A percentile compares a stretch with the other conserved stretches of the same genome.
phyloP scores from a whole-genome alignment of 139 green algal species.

The Volvox reticuliferus region DNA sequence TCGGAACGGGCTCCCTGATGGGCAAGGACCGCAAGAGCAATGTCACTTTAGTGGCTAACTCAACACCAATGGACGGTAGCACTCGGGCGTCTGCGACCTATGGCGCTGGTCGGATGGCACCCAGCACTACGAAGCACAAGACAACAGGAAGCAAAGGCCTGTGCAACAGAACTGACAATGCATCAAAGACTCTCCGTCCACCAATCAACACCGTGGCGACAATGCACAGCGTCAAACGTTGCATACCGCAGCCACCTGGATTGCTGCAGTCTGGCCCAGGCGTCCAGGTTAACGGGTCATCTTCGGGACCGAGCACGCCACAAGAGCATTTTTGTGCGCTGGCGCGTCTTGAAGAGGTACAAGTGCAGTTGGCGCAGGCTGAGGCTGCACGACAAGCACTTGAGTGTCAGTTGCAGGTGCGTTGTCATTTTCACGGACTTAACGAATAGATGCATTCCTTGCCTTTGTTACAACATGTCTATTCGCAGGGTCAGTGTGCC shows the following conservation, averaged over 20 bases:
- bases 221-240: too few relatives aligned
- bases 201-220: background rate
- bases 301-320: conserved; percentile 13
- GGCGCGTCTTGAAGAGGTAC: conserved; percentile 23
- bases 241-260: background rate
- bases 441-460: too few relatives aligned
- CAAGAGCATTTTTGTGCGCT: conserved; percentile 1
- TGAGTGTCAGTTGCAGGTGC: conserved; percentile 25
- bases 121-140: background rate
- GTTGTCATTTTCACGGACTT: background rate
- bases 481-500: too few relatives aligned
- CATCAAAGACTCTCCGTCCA: background rate
- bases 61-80: background rate
- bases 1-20: background rate
- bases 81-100: background rate
- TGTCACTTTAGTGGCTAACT: background rate
- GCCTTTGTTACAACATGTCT: too few relatives aligned
- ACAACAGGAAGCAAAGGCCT: background rate
- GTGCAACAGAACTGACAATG: background rate
- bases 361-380: conserved; percentile 6
- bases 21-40: background rate
- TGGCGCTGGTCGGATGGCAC: background rate
- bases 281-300: background rate
- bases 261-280: background rate
- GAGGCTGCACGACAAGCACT: background rate